phyloP scores from a whole-genome alignment of 768 basidiomycete genomes.

The Gautieria morchelliformis region DNA sequence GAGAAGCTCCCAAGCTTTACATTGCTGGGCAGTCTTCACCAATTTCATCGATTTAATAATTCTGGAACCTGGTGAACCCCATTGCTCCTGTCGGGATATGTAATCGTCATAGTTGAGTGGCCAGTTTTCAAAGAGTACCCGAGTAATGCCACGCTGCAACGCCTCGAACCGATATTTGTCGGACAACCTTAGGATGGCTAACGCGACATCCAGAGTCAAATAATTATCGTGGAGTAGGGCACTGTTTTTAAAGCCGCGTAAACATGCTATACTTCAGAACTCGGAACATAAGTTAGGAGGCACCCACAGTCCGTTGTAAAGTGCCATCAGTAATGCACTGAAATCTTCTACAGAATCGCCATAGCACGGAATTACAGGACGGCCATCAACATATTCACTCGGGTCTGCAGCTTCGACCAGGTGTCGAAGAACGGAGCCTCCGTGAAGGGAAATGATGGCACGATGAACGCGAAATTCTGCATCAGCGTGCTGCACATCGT shows the following conservation, averaged over 20 bases:
- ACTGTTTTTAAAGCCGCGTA: too few species aligned
- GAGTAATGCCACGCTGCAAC: background rate
- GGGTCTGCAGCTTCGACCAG: background rate
- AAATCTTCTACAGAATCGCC: background rate
- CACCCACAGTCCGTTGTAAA: constrained; percentile 2
- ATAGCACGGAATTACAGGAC: constrained; percentile 1
- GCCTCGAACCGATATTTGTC: background rate
- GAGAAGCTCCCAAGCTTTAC: background rate
- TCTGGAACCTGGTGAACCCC: background rate
- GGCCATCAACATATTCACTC: background rate
- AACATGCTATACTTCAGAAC: too few species aligned
- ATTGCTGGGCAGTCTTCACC: background rate
- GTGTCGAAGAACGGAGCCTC: background rate
- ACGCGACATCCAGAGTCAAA: background rate
- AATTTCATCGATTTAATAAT: background rate
- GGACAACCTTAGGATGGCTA: background rate
- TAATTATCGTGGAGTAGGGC: too few species aligned
- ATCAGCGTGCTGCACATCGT: background rate
- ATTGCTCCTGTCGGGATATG: background rate
- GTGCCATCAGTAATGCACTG: background rate
- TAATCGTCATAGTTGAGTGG: background rate
- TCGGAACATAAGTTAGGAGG: background rate
- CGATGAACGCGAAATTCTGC: constrained; percentile 2
- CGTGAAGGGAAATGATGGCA: background rate
- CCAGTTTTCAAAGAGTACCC: background rate